Evolutionary conservation across 305 asterid genomes (phyloP), one percentile per base, ranked within the genome.

Genomic region (Coffea humblotiana): DNA sequence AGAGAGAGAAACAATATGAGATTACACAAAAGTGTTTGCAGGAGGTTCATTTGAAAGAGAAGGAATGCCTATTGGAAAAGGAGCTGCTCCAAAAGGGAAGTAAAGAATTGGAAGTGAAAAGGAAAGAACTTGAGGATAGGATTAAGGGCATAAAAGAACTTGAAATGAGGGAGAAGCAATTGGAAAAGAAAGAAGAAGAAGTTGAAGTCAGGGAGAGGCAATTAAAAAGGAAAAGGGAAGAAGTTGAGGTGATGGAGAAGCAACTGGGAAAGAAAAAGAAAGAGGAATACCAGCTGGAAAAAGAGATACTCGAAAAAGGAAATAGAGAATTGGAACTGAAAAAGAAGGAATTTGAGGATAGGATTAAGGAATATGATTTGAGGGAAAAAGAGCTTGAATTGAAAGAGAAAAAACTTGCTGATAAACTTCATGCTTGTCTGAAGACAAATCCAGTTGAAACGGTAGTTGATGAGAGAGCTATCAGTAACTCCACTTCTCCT

Each of bases 301-400:
- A 82, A 77, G 84, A 86, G 60, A 74, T 79, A 82, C 76, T 87
- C 49, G 88, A 86, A 76, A 83, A 75, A 74, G 81, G 76, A 25
- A 83, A 79, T 49, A 82, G 74, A 74, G 84, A 86, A 70, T 81
- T 88, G 52, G 85, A 78, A 64, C 74, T 77, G 45, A 82, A 72
- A 79, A 49, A 56, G 63, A 80, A 32, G 61, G 75, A 74, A 37
- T 48, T 74, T 65, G 88, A 82, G 82, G 73, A 82, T 32, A 76
- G 56, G 65, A 78, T 84, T 40, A 49, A 79, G 80, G 49, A 72
- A 40, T 68, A 13, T 45, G 77, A 66, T 65, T 43, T 82, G 61
- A 15, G 74, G 61, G 60, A 64, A 43, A 78, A 82, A 79, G 82
- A 84, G 72, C 81, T 79, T 18, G 83, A 78, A 66, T 56, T 66